Evolutionary conservation across 208 protist species (phyloP).

Genomic region (Leishmania amazonensis): DNA sequence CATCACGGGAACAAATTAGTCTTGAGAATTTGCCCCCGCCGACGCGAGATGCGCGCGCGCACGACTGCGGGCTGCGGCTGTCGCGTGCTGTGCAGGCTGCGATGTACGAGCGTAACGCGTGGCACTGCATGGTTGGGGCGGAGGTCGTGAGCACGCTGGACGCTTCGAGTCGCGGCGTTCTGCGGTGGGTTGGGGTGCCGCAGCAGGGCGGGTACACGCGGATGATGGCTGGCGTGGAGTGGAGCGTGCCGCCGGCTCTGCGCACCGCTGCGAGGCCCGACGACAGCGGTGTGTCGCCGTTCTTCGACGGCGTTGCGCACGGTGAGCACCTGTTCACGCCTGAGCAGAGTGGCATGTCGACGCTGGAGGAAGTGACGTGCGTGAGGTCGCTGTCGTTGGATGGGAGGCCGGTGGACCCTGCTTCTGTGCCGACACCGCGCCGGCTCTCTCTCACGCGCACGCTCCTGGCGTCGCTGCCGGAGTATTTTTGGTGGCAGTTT

Average conservation of each 20-base stretch:
- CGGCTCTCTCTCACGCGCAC: neutral
- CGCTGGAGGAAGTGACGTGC: conserved; percentile 36
- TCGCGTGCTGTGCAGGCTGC: conserved; percentile 36
- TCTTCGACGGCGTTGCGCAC: conserved; percentile 56
- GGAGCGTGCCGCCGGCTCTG: conserved; percentile 42
- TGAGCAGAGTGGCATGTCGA: conserved; percentile 39
- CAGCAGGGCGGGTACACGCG: conserved; percentile 60
- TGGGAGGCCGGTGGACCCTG: too few species aligned
- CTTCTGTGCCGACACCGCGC: neutral
- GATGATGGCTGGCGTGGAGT: conserved; percentile 74
- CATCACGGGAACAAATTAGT: neutral
- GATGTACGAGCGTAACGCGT: conserved; percentile 43
- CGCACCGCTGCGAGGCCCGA: conserved; percentile 22
- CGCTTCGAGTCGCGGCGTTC: conserved; percentile 41
- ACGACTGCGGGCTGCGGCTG: conserved; percentile 41
- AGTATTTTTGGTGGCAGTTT: neutral
- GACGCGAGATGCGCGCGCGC: conserved; percentile 28
- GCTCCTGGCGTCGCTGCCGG: neutral
- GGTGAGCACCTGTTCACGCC: conserved; percentile 71
- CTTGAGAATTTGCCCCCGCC: conserved; percentile 13
- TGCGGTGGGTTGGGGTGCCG: conserved; percentile 64
- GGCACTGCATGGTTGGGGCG: conserved; percentile 46
- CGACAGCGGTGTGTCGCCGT: conserved; percentile 28
- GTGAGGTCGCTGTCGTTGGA: neutral
- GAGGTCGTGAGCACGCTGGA: conserved; percentile 41